These are phyloP conservation scores for Saccharomyces paradoxus DNA, from an alignment of 805 yeast species.

Conservation along the genomic window DNA sequence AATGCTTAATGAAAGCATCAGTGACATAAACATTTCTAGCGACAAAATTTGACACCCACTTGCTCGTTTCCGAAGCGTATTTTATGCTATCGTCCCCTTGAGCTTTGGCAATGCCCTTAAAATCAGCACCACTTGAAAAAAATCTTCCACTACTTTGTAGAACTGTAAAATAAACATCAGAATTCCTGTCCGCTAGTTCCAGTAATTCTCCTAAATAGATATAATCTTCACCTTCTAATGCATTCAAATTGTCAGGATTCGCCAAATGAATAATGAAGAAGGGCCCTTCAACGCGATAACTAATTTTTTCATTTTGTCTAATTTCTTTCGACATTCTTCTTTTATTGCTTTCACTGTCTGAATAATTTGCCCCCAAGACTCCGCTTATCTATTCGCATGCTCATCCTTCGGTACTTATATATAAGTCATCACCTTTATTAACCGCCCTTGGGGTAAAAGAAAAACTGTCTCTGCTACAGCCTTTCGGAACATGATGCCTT, in stretches of 20 bases:
- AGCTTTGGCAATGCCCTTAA: conserved; percentile 29
- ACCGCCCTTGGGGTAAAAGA: background rate
- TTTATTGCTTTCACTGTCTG: background rate
- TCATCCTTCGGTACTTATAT: background rate
- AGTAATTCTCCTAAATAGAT: conserved; percentile 49
- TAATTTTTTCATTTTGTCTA: conserved; percentile 8
- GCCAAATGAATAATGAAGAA: conserved; percentile 59
- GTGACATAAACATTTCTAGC: conserved; percentile 66
- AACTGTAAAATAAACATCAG: conserved; percentile 54
- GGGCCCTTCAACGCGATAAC: conserved; percentile 13
- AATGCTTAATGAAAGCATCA: conserved; percentile 58
- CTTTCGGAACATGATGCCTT: background rate
- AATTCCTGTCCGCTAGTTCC: conserved; percentile 55
- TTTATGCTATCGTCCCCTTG: conserved; percentile 6
- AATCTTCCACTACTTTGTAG: conserved; percentile 64
- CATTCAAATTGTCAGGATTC: conserved; percentile 54
- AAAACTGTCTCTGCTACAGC: background rate
- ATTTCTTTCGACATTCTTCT: background rate
- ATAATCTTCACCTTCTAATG: conserved; percentile 60
- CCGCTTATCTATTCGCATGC: background rate
- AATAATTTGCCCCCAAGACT: background rate
- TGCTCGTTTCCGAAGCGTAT: conserved; percentile 23
- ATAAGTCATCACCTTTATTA: background rate
- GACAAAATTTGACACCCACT: conserved; percentile 53
- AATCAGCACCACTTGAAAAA: conserved; percentile 82